These are phyloP conservation scores for Westerdykella ornata DNA, from an alignment of 2,329 filamentous ascomycete genomes.

Conservation along the genomic window DNA sequence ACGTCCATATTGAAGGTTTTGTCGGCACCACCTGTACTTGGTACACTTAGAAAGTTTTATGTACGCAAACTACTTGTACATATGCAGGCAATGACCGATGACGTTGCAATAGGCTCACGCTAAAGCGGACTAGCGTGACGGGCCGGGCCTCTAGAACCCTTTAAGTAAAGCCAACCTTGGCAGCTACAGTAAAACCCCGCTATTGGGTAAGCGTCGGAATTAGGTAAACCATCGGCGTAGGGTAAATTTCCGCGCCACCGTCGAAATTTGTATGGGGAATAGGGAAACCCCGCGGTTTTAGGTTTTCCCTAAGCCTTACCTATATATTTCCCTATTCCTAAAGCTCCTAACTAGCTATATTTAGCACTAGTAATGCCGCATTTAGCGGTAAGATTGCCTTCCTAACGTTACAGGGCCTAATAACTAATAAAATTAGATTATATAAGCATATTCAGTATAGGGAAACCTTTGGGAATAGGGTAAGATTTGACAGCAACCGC, in stretches of 20 bases:
- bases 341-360: too few species aligned
- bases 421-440: too few species aligned
- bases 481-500: too few species aligned
- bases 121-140: background rate
- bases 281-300: too few species aligned
- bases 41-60: background rate
- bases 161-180: background rate
- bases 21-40: background rate
- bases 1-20: conserved; percentile 40
- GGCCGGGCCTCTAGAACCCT: background rate
- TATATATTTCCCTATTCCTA: background rate
- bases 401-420: background rate
- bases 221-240: too few species aligned
- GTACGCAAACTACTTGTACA: background rate
- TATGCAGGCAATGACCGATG: background rate
- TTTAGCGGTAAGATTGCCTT: background rate
- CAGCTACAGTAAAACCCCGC: too few species aligned
- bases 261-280: background rate
- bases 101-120: too few species aligned
- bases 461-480: too few species aligned
- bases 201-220: background rate
- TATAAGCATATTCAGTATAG: too few species aligned
- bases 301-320: background rate
- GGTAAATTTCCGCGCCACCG: too few species aligned
- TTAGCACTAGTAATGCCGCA: too few species aligned